phyloP scores from a whole-genome alignment of 306 rosid genomes.

The Dalbergia cultrata region DNA sequence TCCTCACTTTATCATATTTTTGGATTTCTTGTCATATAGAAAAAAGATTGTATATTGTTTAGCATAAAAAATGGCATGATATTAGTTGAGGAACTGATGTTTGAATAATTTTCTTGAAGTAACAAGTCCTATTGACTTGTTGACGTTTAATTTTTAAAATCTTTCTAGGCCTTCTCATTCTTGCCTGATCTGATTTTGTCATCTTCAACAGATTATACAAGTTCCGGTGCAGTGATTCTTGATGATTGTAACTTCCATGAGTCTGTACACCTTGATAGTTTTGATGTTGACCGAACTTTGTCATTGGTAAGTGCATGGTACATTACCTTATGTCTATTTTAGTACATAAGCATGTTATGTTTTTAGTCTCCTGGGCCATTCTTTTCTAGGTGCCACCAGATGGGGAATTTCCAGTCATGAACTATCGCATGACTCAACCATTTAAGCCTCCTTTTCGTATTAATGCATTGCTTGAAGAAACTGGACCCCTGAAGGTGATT shows the following conservation, averaged over 20 bases:
- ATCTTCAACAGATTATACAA: slow-evolving; percentile 72
- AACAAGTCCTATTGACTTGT: slow-evolving; percentile 22
- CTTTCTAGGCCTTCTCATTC: slow-evolving; percentile 31
- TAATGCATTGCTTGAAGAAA: slow-evolving; percentile 87
- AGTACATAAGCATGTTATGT: slow-evolving; percentile 16
- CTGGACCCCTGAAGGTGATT: slow-evolving; percentile 78
- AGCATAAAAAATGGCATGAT: slow-evolving; percentile 4
- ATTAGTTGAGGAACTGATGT: slow-evolving; percentile 3
- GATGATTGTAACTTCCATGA: slow-evolving; percentile 98
- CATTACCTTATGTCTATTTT: neutral
- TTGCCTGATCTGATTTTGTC: slow-evolving; percentile 32
- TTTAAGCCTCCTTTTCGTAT: slow-evolving; percentile 93
- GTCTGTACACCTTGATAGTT: slow-evolving; percentile 90
- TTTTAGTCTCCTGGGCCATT: slow-evolving; percentile 26
- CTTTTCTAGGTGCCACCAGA: slow-evolving; percentile 80
- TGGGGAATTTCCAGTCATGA: slow-evolving; percentile 98
- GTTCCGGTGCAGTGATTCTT: slow-evolving; percentile 81
- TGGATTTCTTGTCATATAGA: slow-evolving; percentile 27
- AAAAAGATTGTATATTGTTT: slow-evolving; percentile 3
- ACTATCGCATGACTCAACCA: slow-evolving; percentile 88
- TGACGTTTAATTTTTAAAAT: slow-evolving; percentile 3
- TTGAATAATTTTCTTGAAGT: slow-evolving; percentile 38
- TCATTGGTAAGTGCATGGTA: slow-evolving; percentile 68
- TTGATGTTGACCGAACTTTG: slow-evolving; percentile 80
- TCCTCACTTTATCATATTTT: slow-evolving; percentile 19